phyloP scores from a whole-genome alignment of 208 protist species.

The Naegleria lovaniensis region DNA sequence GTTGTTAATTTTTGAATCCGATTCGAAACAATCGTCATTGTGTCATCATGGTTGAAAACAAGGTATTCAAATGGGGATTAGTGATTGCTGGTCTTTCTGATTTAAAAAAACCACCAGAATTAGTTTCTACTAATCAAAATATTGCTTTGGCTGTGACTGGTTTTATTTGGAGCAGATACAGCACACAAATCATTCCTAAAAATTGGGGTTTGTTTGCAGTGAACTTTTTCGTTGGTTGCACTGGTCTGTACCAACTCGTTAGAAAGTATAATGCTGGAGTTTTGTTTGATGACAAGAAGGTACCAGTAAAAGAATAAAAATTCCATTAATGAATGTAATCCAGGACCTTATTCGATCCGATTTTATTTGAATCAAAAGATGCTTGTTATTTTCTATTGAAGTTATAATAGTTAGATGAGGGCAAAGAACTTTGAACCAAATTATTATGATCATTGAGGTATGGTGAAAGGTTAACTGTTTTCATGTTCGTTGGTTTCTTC shows the following conservation, averaged over 20 bases:
- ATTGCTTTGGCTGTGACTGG: background rate
- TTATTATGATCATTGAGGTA: background rate
- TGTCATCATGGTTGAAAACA: background rate
- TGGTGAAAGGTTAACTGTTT: background rate
- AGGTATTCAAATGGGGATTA: slow-evolving; percentile 8
- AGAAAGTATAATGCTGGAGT: slow-evolving; percentile 10
- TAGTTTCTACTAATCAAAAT: slow-evolving; percentile 18
- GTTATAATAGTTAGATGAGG: no score
- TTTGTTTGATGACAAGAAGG: background rate
- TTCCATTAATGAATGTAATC: no score
- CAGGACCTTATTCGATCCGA: no score
- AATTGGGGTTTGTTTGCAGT: slow-evolving; percentile 35
- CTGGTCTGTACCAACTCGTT: slow-evolving; percentile 24
- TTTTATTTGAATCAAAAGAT: no score
- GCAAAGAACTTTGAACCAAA: no score
- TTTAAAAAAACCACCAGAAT: background rate
- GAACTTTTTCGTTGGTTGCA: slow-evolving; percentile 32
- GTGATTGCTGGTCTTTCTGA: slow-evolving; percentile 15
- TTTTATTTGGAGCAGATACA: slow-evolving; percentile 30
- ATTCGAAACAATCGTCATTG: background rate
- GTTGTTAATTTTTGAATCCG: background rate
- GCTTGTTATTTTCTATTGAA: no score
- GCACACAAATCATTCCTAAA: slow-evolving; percentile 28
- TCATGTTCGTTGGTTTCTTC: background rate
- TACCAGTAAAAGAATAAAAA: no score